Evolutionary conservation across 257 asterid genomes (phyloP), one percentile per base, ranked within the genome.

Genomic region (Fraxinus pennsylvanica): DNA sequence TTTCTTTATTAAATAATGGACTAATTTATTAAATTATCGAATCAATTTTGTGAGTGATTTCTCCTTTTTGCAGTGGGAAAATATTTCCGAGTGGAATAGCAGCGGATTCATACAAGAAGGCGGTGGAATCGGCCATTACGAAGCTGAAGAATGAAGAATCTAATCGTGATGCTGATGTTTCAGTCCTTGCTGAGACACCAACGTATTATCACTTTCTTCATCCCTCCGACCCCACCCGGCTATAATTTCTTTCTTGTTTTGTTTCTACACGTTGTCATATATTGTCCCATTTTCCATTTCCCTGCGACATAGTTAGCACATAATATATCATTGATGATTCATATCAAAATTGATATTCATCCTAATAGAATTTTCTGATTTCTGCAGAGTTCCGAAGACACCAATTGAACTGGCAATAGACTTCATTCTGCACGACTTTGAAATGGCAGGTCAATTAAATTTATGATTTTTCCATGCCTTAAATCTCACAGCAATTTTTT

Each of bases 391-490:
- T 50, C 96, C 97, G 32, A 90, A 87, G 82, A 92, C 93, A 54
- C 98, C 98, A 14, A 89, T 94, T 43, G 98, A 94, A 85, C 89
- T 92, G 83, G 98, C 98, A 27, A 94, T 94, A 78, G 98, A 94
- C 90, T 94, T 94, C 81, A 90, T 94, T 74, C 96, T 94, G 41
- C 97, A 94, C 69, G 98, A 94, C 85, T 94, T 94, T 86, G 98
- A 94, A 85, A 94, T 94, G 98, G 97, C 98, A 87, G 98, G 98
- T 92, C 22, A 78, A 72, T 66, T 52, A 39, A 8, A 27, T 22
- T 63, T 63, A 1, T 63, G 6, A 22, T 63, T 63, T 63, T 63
- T 25, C 36, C 35, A 63, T 63, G 69, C 19, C 69, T 6, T 27
- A 63, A 30, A 59, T 59, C 29, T 59, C 67, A 59, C 29, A 21